phyloP scores from a whole-genome alignment of 2,329 filamentous ascomycete species.

The Fusarium lateritium region DNA sequence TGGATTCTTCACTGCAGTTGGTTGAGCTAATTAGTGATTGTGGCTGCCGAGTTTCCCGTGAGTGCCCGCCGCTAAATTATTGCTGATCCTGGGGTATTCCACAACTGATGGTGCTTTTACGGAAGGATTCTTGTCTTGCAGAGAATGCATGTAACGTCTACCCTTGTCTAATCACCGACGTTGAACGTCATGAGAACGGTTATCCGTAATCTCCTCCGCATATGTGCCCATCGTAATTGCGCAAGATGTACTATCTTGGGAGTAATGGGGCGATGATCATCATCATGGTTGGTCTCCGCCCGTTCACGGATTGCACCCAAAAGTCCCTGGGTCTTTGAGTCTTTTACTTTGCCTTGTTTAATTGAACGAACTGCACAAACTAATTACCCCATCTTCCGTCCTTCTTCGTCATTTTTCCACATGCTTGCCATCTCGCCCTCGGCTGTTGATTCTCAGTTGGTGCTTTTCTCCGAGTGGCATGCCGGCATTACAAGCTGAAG shows the following conservation, averaged over 20 bases:
- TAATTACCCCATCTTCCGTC: slow-evolving; percentile 5
- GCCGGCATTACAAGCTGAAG: not conserved
- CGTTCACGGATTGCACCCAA: slow-evolving; percentile 14
- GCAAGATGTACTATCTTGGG: not conserved
- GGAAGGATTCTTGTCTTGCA: slow-evolving; percentile 8
- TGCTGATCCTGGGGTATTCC: not conserved
- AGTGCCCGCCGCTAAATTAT: not conserved
- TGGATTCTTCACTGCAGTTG: not conserved
- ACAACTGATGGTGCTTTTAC: slow-evolving; percentile 3
- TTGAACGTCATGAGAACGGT: slow-evolving; percentile 18
- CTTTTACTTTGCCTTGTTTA: slow-evolving; percentile 5
- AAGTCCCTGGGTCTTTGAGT: slow-evolving; percentile 18
- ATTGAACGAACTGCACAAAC: not conserved
- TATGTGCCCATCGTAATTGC: slow-evolving; percentile 14
- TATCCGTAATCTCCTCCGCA: slow-evolving; percentile 3
- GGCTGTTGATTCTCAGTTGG: slow-evolving; percentile 17
- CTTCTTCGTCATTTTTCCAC: slow-evolving; percentile 28
- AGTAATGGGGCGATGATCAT: slow-evolving; percentile 2
- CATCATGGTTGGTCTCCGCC: slow-evolving; percentile 1
- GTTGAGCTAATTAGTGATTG: slow-evolving; percentile 14
- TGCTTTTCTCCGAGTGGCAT: slow-evolving; percentile 13
- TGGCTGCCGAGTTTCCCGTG: slow-evolving; percentile 31
- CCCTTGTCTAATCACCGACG: slow-evolving; percentile 1
- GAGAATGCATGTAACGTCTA: not conserved
- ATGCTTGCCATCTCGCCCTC: slow-evolving; percentile 34